Conservation (phyloP, 2,329 filamentous ascomycete species). For the Paramyrothecium sp. region DNA sequence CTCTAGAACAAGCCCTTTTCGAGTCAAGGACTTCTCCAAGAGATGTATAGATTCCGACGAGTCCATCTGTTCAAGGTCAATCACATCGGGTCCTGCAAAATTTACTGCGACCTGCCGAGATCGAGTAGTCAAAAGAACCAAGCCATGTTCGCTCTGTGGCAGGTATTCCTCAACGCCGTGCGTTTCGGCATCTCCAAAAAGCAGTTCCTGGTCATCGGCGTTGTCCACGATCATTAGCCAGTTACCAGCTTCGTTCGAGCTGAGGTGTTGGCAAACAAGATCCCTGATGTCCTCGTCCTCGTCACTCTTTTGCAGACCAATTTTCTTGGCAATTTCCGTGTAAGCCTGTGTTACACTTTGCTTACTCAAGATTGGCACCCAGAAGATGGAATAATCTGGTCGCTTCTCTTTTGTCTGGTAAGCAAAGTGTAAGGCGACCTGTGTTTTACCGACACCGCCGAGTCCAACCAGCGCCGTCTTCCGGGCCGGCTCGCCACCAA, state of each 20-base stretch:
- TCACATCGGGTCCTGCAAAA: constrained; percentile 18
- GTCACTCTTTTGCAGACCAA: constrained; percentile 34
- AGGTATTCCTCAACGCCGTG: constrained; percentile 22
- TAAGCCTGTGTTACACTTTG: constrained; percentile 34
- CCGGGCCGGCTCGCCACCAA: constrained; percentile 10
- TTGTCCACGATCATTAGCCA: constrained; percentile 39
- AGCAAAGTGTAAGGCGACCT: constrained; percentile 33
- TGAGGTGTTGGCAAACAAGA: constrained; percentile 45
- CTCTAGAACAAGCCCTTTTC: constrained; percentile 12
- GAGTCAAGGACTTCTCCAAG: constrained; percentile 21
- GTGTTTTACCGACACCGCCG: constrained; percentile 37
- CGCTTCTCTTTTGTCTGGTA: constrained; percentile 28
- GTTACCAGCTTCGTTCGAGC: constrained; percentile 16
- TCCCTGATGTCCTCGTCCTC: constrained; percentile 57
- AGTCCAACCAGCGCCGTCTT: constrained; percentile 26
- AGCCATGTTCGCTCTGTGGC: constrained; percentile 24
- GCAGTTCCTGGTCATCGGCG: constrained; percentile 31
- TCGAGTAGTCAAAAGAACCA: constrained; percentile 31
- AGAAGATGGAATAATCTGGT: constrained; percentile 34
- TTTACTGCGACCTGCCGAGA: constrained; percentile 24
- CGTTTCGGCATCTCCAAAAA: constrained; percentile 10
- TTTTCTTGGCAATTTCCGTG: constrained; percentile 23
- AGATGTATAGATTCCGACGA: constrained; percentile 20
- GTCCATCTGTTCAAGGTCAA: constrained; percentile 27
- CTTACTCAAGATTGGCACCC: constrained; percentile 31